Evolutionary conservation across 352 stramenopile genomes (phyloP), one percentile per base, ranked within the genome.

Genomic region (Globisporangium nunn): DNA sequence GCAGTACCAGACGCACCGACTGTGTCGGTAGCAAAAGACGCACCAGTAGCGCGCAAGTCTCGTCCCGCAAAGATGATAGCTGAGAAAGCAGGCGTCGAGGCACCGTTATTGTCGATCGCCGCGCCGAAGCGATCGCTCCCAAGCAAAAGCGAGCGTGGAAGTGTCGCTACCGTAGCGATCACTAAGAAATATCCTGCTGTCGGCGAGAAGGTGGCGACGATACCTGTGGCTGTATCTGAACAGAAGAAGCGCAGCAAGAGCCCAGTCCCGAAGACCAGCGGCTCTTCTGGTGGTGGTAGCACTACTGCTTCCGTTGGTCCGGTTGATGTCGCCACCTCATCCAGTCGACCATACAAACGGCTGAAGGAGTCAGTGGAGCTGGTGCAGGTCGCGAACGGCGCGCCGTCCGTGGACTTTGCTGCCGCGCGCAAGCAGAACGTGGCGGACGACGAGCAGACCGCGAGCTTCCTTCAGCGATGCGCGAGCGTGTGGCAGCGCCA

Each of bases 401-500:
- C 49, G 18, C 11, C 48, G 51, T n/a, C 30, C 35, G 28, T 58
- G 28, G 53, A 66, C 48, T 58, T 60, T 46, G 59, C 41, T 1
- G 59, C 40, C 4, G 47, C 43, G 23, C 66, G 60, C 8, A 48
- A 39, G 11, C 31, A 59, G 49, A 64, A 70, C n/a, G 46, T 55
- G 30, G 46, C 54, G 2, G 47, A 60, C 5, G 61, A 66, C 18
- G 49, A 52, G 33, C 48, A 61, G 47, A 63, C 59, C 14, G 53
- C 49, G 33, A 47, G 29, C 15, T 77, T 77, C 46, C 48, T 77
- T 18, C 50, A 58, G 10, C 46, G 56, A 2, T 77, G 69, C n/a
- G 69, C 64, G 1, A 58, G 56, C 17, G 33, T 74, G 40, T 77
- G 69, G 69, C 63, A 70, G 55, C 60, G 47, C 41, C 68, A 76